Evolutionary conservation across 176 grass and related monocot species (phyloP), one percentile per base, ranked within the genome.

Genomic region (Carex kokanica): DNA sequence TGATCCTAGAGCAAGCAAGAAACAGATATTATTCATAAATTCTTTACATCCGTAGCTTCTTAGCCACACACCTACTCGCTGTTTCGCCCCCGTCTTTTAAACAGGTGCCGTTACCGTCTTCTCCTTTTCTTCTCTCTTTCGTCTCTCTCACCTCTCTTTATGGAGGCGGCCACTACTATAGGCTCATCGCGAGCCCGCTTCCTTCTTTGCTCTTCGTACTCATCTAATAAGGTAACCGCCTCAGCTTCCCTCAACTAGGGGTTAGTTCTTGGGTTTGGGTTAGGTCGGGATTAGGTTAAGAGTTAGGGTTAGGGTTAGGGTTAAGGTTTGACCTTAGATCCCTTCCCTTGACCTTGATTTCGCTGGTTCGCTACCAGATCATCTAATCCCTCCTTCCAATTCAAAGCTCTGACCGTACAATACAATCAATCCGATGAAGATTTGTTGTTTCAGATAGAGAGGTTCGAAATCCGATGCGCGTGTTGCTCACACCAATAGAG

Each of bases 101-200:
- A 82, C 61, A 82, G 59, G 61, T 32, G 61, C 38, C 80, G 61
- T 82, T 51, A 81, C 83, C 87, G 80, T 75, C 10, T 36, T 7
- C 27, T 60, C 60, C 80, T 90, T 88, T 88, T 84, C 88, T 64
- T 78, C 61, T 55, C 82, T 67, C 25, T 67, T 86, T 81, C 84
- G 81, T 90, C 83, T 88, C 4, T 31, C 53, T 83, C 21, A 34
- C 81, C 79, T 64, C 17, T 59, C 85, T 41, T 55, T 34, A 67
- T 86, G 68, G 63, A 61, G 45, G 54, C 74, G 24, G 45, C 23
- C 12, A 34, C 34, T 58, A 54, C 52, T 67, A n/a, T 57, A 27
- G 72, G 60, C 61, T 78, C 54, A 21, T 66, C 77, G 34, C 55
- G 84, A 79, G 77, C 80, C 59, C 32, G 47, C 61, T 32, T 56